Evolutionary conservation across 306 rosid species (phyloP).

Genomic region (Quillaja saponaria): DNA sequence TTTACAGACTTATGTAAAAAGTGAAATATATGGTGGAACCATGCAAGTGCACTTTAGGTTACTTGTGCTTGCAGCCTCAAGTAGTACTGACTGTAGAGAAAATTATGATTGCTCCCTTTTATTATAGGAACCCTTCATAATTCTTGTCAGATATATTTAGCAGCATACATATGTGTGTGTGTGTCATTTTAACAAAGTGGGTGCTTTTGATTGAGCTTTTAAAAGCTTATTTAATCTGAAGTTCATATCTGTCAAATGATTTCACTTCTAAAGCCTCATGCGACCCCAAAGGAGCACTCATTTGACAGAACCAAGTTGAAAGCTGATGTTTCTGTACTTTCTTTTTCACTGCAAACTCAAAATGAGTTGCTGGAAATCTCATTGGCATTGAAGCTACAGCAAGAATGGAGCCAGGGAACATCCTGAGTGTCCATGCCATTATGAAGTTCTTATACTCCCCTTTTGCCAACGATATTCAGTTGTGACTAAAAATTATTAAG

Average conservation of each 20-base stretch:
- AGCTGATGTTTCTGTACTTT: background rate
- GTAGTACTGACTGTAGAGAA: conserved; percentile 38
- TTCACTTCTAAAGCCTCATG: conserved; percentile 38
- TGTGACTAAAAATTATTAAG: background rate
- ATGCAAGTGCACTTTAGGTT: conserved; percentile 30
- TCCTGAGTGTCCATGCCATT: no score
- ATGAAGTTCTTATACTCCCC: background rate
- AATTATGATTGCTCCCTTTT: conserved; percentile 61
- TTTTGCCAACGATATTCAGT: background rate
- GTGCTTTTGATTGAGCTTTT: conserved; percentile 38
- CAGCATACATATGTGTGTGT: conserved; percentile 31
- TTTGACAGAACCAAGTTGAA: conserved; percentile 30
- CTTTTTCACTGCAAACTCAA: background rate
- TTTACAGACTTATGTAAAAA: conserved; percentile 14
- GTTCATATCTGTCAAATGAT: conserved; percentile 55
- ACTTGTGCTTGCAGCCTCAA: conserved; percentile 32
- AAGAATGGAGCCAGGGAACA: background rate
- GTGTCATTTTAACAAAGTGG: conserved; percentile 42
- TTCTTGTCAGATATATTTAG: conserved; percentile 56
- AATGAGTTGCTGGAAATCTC: background rate
- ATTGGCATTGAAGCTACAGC: background rate
- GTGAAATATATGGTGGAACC: conserved; percentile 20
- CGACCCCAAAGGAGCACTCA: conserved; percentile 45
- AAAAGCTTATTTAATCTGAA: conserved; percentile 42
- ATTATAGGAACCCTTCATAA: conserved; percentile 42